These are phyloP conservation scores for Eurotiales sp. DNA, from an alignment of 2,329 filamentous ascomycete genomes.

Conservation along the genomic window DNA sequence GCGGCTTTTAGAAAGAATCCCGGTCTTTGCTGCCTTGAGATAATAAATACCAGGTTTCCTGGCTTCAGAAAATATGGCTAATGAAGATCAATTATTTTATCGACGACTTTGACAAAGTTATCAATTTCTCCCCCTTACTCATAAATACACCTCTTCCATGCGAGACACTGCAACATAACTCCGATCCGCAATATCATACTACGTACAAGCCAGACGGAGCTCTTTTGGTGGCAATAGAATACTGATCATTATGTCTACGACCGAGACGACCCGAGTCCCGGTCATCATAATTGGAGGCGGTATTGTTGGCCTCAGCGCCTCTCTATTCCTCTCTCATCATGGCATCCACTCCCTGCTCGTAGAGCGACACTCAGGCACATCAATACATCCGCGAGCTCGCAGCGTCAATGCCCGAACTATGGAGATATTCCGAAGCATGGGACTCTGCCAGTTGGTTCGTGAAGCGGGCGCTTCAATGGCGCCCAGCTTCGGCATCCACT, in stretches of 20 bases:
- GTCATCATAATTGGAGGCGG: conserved; percentile 11
- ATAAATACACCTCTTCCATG: too few species aligned
- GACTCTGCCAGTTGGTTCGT: conserved; percentile 4
- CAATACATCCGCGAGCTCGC: conserved; percentile 12
- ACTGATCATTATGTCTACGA: not conserved
- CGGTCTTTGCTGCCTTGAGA: not conserved
- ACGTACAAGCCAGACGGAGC: too few species aligned
- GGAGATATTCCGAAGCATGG: conserved; percentile 12
- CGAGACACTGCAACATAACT: too few species aligned
- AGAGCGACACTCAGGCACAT: conserved; percentile 8
- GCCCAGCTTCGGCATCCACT: conserved; percentile 4
- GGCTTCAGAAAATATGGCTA: too few species aligned
- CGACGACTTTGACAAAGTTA: too few species aligned
- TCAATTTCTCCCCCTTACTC: too few species aligned
- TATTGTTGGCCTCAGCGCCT: conserved; percentile 9
- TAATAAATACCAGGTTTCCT: not conserved
- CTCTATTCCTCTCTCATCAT: conserved; percentile 10
- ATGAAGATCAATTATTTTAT: too few species aligned
- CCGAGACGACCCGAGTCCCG: conserved; percentile 3
- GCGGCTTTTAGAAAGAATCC: too few species aligned
- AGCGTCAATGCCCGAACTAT: conserved; percentile 14
- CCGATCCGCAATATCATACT: too few species aligned
- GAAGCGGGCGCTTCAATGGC: conserved; percentile 3
- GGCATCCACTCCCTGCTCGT: conserved; percentile 6
- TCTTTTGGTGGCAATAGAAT: too few species aligned